phyloP scores from a whole-genome alignment of 2,329 filamentous ascomycete genomes.

The Scedosporium apiospermum region DNA sequence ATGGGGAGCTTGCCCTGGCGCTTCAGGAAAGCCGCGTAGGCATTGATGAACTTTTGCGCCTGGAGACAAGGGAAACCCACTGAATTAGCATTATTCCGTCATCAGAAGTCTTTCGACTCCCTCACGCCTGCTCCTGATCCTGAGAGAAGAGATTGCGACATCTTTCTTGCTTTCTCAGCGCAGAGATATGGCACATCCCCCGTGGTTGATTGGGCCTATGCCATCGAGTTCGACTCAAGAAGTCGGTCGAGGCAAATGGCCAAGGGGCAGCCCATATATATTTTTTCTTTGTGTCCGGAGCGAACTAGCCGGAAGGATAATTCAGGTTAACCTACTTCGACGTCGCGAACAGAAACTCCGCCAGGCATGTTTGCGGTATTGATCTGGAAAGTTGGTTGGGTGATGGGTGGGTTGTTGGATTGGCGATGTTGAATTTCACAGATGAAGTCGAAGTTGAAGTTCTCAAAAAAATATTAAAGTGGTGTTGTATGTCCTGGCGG shows the following conservation, averaged over 20 bases:
- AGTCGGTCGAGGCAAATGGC: neutral
- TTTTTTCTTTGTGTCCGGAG: slow-evolving; percentile 1
- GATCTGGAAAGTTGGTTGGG: slow-evolving; percentile 19
- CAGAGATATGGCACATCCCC: slow-evolving; percentile 5
- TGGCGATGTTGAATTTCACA: slow-evolving; percentile 8
- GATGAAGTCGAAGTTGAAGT: slow-evolving; percentile 3
- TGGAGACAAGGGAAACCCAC: slow-evolving; percentile 35
- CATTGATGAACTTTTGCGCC: slow-evolving; percentile 82
- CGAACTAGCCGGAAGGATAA: slow-evolving; percentile 4
- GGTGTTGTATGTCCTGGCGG: slow-evolving; percentile 6
- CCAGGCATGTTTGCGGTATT: slow-evolving; percentile 64
- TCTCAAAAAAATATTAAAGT: slow-evolving; percentile 4
- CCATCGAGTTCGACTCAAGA: slow-evolving; percentile 1
- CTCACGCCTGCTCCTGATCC: slow-evolving; percentile 56
- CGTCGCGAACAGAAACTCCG: slow-evolving; percentile 76
- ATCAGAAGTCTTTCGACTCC: slow-evolving; percentile 64
- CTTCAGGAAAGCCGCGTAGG: slow-evolving; percentile 86
- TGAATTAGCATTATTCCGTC: slow-evolving; percentile 64
- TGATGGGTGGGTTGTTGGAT: slow-evolving; percentile 20
- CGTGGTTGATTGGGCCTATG: slow-evolving; percentile 12
- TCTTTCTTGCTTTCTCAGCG: neutral
- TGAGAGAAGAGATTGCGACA: slow-evolving; percentile 14
- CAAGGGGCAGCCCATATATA: neutral
- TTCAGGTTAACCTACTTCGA: slow-evolving; percentile 56
- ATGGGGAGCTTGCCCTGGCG: slow-evolving; percentile 88